A percentile compares a stretch with the other conserved stretches of the same genome.
Conservation (phyloP, 768 basidiomycete genomes). For the Boletus rex-veris region DNA sequence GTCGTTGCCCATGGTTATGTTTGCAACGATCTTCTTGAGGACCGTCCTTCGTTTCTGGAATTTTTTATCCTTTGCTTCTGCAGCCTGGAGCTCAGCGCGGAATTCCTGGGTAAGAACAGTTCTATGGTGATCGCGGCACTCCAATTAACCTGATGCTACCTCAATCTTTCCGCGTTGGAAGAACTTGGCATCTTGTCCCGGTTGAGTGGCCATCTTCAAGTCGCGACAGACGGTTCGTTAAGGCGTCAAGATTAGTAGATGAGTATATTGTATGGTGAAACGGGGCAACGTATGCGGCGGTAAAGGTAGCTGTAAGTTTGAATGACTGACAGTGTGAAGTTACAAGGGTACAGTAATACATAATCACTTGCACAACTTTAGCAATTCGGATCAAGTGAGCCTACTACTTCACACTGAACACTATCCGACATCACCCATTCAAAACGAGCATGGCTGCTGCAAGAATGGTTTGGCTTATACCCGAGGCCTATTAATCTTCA, state of each 20-base stretch:
- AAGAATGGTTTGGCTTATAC: too few species aligned
- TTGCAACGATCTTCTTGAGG: slow-evolving; percentile 96
- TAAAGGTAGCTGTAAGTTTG: not conserved
- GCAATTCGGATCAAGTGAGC: too few species aligned
- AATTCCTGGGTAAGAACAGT: slow-evolving; percentile 59
- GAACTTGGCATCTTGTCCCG: slow-evolving; percentile 88
- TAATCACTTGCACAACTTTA: too few species aligned
- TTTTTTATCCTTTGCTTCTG: slow-evolving; percentile 96
- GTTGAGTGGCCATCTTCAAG: slow-evolving; percentile 43
- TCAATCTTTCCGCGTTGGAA: slow-evolving; percentile 91
- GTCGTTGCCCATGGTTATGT: slow-evolving; percentile 99
- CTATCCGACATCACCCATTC: too few species aligned
- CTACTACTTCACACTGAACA: too few species aligned
- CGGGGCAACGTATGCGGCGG: not conserved
- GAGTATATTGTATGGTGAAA: not conserved
- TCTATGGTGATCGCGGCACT: slow-evolving; percentile 9
- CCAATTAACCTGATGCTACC: slow-evolving; percentile 39
- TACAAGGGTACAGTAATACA: too few species aligned
- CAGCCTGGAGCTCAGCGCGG: slow-evolving; percentile 84
- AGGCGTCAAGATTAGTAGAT: not conserved
- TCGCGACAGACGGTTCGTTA: not conserved
- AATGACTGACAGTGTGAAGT: too few species aligned
- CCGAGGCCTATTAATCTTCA: too few species aligned
- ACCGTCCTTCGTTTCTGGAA: slow-evolving; percentile 90
- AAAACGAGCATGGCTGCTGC: not conserved